Evolutionary conservation across 169 alveolate species (phyloP).

Genomic region (Haemoproteus tartakovskyi): DNA sequence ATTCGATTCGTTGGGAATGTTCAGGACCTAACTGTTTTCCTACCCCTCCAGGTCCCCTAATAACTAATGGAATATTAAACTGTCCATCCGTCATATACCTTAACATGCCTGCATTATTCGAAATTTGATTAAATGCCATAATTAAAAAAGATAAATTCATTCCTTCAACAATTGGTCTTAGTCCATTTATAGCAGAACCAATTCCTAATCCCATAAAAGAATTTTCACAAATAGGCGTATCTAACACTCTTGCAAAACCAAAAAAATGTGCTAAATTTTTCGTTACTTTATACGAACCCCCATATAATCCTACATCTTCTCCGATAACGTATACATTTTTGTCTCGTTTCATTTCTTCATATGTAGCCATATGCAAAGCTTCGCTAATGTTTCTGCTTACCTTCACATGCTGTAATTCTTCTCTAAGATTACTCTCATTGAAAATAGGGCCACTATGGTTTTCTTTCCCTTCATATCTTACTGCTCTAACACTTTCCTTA

Average conservation of each 20-base stretch:
- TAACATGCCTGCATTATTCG: slow-evolving; percentile 88
- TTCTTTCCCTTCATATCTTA: not conserved
- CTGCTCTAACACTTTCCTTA: not conserved
- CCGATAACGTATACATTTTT: slow-evolving; percentile 88
- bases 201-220: slow-evolving; percentile 83
- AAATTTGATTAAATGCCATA: slow-evolving; percentile 88
- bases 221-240: slow-evolving; percentile 92
- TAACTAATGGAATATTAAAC: slow-evolving; percentile 84
- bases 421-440: slow-evolving; percentile 62
- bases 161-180: slow-evolving; percentile 89
- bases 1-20: slow-evolving; percentile 87
- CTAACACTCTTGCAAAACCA: slow-evolving; percentile 84
- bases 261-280: slow-evolving; percentile 83
- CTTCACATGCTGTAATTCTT: slow-evolving; percentile 62
- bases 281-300: slow-evolving; percentile 92
- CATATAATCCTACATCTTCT: slow-evolving; percentile 91
- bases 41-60: slow-evolving; percentile 93
- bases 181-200: slow-evolving; percentile 81
- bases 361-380: slow-evolving; percentile 89
- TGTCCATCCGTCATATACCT: slow-evolving; percentile 85
- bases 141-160: slow-evolving; percentile 90
- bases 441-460: not conserved
- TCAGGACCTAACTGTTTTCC: slow-evolving; percentile 91
- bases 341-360: slow-evolving; percentile 89
- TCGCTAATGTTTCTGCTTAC: slow-evolving; percentile 85